A percentile compares a stretch with the other conserved stretches of the same genome.
phyloP scores from a whole-genome alignment of 2,329 filamentous ascomycete species.

The Aspergillus proliferans region DNA sequence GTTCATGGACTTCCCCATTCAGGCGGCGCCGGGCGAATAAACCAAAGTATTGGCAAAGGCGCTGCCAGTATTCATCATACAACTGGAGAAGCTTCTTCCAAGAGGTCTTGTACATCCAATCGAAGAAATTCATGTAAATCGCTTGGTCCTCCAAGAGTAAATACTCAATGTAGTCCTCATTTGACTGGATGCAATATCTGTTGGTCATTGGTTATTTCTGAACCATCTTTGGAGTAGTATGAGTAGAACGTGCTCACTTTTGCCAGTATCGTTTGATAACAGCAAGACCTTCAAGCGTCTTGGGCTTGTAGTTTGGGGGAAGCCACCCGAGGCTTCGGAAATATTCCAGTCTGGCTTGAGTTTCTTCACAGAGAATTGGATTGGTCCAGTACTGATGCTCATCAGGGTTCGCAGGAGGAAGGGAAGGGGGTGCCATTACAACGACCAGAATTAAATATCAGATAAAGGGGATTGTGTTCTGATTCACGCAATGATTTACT shows the following conservation, averaged over 20 bases:
- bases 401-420: neutral
- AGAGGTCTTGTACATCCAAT: conserved; percentile 12
- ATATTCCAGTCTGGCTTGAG: conserved; percentile 18
- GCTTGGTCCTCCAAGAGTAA: conserved; percentile 9
- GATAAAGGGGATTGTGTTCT: conserved; percentile 1
- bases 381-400: conserved; percentile 19
- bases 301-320: conserved; percentile 19
- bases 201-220: neutral
- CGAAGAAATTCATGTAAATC: conserved; percentile 15
- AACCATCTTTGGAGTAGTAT: neutral
- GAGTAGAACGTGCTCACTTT: neutral
- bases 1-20: conserved; percentile 11
- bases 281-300: conserved; percentile 2
- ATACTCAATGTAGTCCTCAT: conserved; percentile 12
- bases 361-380: conserved; percentile 21
- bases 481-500: neutral
- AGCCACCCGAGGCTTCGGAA: conserved; percentile 18
- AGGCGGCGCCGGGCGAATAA: conserved; percentile 10
- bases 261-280: neutral
- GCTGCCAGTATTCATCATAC: conserved; percentile 12
- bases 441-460: neutral
- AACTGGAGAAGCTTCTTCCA: conserved; percentile 9
- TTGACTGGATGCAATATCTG: conserved; percentile 12
- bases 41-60: conserved; percentile 10
- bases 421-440: conserved; percentile 3